phyloP scores from a whole-genome alignment of 352 stramenopile species.

The Thraustochytrium sp. region DNA sequence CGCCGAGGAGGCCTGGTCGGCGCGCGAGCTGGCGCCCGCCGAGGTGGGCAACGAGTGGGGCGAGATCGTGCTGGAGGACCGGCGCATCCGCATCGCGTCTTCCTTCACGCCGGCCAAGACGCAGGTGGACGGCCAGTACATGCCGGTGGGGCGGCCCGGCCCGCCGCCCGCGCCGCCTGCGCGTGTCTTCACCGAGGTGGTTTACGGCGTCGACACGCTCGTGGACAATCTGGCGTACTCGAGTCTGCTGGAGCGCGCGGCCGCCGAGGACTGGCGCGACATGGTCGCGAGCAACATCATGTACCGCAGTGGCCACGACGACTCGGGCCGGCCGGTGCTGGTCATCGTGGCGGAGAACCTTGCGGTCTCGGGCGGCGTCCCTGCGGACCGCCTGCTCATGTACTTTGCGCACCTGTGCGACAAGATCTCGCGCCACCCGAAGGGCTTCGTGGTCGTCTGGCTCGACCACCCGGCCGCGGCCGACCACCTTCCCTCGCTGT shows the following conservation, averaged over 20 bases:
- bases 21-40: conserved; percentile 26
- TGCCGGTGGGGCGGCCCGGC: conserved; percentile 47
- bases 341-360: conserved; percentile 61
- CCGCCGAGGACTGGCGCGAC: conserved; percentile 56
- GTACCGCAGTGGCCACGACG: conserved; percentile 64
- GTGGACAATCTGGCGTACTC: conserved; percentile 55
- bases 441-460: conserved; percentile 62
- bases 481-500: conserved; percentile 59
- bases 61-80: conserved; percentile 68
- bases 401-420: conserved; percentile 67
- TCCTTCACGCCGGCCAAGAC: background rate
- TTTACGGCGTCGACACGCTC: conserved; percentile 56
- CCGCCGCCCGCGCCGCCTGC: conserved; percentile 13
- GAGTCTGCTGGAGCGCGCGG: conserved; percentile 3
- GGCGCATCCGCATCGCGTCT: conserved; percentile 66
- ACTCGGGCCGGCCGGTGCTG: conserved; percentile 62
- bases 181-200: conserved; percentile 31
- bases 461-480: conserved; percentile 56
- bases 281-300: conserved; percentile 60
- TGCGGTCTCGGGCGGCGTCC: conserved; percentile 53
- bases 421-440: conserved; percentile 54
- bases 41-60: conserved; percentile 62
- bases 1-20: conserved; percentile 52
- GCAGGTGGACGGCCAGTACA: conserved; percentile 40
- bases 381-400: conserved; percentile 65